These are phyloP conservation scores for Chiua virens DNA, from an alignment of 768 basidiomycete genomes.

Conservation along the genomic window DNA sequence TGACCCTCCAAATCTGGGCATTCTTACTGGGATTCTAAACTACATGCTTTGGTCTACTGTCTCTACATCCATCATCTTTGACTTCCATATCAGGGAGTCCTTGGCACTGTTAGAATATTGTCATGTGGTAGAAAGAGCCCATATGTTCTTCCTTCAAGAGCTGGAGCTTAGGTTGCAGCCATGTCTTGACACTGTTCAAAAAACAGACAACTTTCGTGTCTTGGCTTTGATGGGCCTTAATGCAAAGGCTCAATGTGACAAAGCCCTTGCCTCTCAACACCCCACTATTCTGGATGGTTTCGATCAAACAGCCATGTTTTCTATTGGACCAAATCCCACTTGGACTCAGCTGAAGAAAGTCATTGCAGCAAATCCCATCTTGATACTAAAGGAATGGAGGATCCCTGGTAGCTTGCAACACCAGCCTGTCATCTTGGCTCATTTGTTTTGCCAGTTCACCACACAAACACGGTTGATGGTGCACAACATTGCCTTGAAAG, in stretches of 20 bases:
- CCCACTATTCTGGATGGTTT: too few species aligned
- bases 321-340: background rate
- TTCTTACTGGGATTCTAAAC: conserved; percentile 7
- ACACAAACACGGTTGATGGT: conserved; percentile 10
- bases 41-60: conserved; percentile 1
- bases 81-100: conserved; percentile 2
- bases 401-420: background rate
- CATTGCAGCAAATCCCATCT: background rate
- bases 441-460: conserved; percentile 4
- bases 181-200: background rate
- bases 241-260: too few species aligned
- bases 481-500: background rate
- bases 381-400: background rate
- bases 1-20: conserved; percentile 9
- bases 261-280: too few species aligned
- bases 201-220: background rate
- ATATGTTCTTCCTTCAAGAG: conserved; percentile 1
- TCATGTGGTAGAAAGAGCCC: background rate
- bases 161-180: background rate
- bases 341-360: background rate
- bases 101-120: background rate
- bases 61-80: conserved; percentile 4
- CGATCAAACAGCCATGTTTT: background rate
- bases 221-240: too few species aligned
- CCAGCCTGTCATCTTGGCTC: background rate